Conservation (phyloP, 176 grass and related monocot genomes). For the Ampelocalamus luodianensis region DNA sequence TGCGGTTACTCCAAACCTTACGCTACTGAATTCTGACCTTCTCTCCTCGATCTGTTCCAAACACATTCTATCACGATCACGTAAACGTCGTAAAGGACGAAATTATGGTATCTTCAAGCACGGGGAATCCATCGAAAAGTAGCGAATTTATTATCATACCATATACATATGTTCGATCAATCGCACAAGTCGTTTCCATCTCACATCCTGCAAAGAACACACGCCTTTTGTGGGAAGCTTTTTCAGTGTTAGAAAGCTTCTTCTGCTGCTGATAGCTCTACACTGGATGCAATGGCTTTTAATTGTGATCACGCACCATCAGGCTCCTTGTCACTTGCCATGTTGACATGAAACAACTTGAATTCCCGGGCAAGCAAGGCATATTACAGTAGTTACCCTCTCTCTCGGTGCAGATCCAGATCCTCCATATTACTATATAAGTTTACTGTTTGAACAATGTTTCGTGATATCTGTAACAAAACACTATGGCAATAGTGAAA, state of each 20-base stretch:
- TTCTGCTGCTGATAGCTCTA: background rate
- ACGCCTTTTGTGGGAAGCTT: slow-evolving; percentile 51
- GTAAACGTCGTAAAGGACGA: slow-evolving; percentile 37
- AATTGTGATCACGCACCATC: background rate
- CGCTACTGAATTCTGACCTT: slow-evolving; percentile 32
- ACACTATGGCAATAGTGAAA: too few species aligned
- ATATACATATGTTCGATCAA: background rate
- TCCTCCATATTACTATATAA: too few species aligned
- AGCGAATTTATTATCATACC: slow-evolving; percentile 2
- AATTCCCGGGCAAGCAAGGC: slow-evolving; percentile 49
- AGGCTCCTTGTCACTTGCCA: slow-evolving; percentile 36
- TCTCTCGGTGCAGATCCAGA: too few species aligned
- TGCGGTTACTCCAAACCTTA: slow-evolving; percentile 29
- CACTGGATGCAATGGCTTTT: background rate
- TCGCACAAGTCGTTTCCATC: background rate
- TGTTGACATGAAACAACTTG: slow-evolving; percentile 30
- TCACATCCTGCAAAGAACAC: slow-evolving; percentile 43
- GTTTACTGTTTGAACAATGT: too few species aligned
- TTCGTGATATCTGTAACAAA: too few species aligned
- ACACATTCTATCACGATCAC: slow-evolving; percentile 34
- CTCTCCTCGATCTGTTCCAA: slow-evolving; percentile 25
- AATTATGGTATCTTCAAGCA: slow-evolving; percentile 10
- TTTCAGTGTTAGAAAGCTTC: slow-evolving; percentile 31
- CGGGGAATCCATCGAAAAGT: slow-evolving; percentile 36
- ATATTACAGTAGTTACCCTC: slow-evolving; percentile 15